Percentiles rank a stretch among this genome's conserved stretches.
These are phyloP conservation scores for Dactylellina leptospora DNA, from an alignment of 2,329 filamentous ascomycete species.

Conservation along the genomic window DNA sequence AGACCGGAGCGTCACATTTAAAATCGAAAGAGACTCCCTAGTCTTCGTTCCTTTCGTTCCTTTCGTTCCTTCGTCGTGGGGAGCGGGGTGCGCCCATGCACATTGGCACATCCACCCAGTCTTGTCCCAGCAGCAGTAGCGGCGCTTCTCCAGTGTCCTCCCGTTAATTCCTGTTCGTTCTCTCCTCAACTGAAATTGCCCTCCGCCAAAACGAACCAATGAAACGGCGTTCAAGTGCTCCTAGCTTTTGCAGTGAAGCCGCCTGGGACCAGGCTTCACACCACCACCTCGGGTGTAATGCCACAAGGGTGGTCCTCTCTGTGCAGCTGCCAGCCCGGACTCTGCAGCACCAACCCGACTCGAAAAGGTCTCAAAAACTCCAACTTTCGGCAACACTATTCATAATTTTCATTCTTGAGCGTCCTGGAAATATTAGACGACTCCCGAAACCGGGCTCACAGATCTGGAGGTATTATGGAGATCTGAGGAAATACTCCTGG, in stretches of 20 bases:
- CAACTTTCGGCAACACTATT: conserved; percentile 44
- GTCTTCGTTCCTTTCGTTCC: too few species aligned
- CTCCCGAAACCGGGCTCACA: conserved; percentile 10
- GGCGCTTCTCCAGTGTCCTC: background rate
- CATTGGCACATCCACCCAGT: background rate
- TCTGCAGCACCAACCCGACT: conserved; percentile 22
- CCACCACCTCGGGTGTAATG: conserved; percentile 29
- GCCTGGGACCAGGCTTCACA: conserved; percentile 32
- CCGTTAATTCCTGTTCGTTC: background rate
- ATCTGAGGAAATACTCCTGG: conserved; percentile 20
- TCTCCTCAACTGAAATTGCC: conserved; percentile 44
- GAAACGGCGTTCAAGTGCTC: background rate
- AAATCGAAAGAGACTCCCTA: too few species aligned
- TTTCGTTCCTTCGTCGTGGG: conserved; percentile 28
- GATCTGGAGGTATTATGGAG: conserved; percentile 49
- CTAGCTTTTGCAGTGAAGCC: conserved; percentile 4
- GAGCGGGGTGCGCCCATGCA: conserved; percentile 39
- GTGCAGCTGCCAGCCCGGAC: conserved; percentile 20
- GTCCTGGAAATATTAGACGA: conserved; percentile 49
- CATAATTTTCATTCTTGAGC: conserved; percentile 5
- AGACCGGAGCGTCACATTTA: conserved; percentile 39
- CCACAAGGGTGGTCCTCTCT: conserved; percentile 14
- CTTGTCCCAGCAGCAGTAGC: background rate
- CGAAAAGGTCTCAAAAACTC: conserved; percentile 23
- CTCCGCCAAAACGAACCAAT: conserved; percentile 11